Evolutionary conservation across 2,329 filamentous ascomycete genomes (phyloP), one percentile per base, ranked within the genome.

Genomic region (Aspergillus tamarii): DNA sequence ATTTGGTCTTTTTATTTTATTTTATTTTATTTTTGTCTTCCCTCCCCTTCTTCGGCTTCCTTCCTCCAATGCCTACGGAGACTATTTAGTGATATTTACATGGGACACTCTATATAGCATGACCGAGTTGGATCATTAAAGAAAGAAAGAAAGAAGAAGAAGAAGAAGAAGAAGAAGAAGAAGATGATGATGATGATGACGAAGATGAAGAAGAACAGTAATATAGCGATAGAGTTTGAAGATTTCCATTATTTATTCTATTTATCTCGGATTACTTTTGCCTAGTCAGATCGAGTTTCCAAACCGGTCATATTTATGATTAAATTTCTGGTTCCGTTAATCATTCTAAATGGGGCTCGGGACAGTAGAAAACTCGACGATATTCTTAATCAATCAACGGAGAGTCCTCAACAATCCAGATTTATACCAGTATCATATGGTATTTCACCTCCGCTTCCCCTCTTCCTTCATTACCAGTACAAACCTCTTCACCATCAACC

Each of bases 321-420:
- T n/a, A 10, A 52, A 52, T 52, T 2, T 58, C 60, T 57, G 50
- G 59, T 62, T 30, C 54, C 39, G 46, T 57, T 45, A 54, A 45
- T 60, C 59, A 34, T 64, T 65, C 48, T 61, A 61, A 61, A 63
- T 61, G 53, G 60, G 36, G 62, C 41, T 62, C 34, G 60, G 57
- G 60, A 60, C 60, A 63, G 63, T 63, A 65, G n/a, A 63, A 39
- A 61, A 63, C 23, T 46, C 28, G 39, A 62, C 60, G 26, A 32
- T 36, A 23, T 52, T 41, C 59, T 57, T n/a, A n/a, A n/a, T 30
- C 21, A 36, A 30, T 39, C 43, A 32, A 28, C 16, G n/a, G 36
- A 30, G 21, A 46, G 16, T 23, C 41, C 28, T 34, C 26, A 50
- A 43, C 50, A 2, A 39, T 41, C 48, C 28, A 58, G n/a, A 39